phyloP scores from a whole-genome alignment of 1,139 yeast species.

The Blastobotrys illinoisensis region DNA sequence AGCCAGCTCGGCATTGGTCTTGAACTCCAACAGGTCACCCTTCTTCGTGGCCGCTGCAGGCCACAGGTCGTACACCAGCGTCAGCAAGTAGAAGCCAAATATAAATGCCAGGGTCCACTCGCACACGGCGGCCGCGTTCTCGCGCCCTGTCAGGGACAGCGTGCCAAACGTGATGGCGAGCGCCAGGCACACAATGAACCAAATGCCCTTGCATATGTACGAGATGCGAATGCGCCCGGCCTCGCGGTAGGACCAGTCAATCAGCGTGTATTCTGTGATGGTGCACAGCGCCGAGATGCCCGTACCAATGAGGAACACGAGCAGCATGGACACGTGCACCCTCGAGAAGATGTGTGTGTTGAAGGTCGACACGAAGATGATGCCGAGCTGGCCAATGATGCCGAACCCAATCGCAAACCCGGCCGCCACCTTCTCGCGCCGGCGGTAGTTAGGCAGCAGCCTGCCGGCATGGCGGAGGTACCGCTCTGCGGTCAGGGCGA shows the following conservation, averaged over 20 bases:
- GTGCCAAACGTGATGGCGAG: constrained; percentile 68
- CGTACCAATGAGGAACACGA: constrained; percentile 63
- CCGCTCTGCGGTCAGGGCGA: constrained; percentile 58
- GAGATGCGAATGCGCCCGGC: constrained; percentile 39
- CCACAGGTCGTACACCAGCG: constrained; percentile 65
- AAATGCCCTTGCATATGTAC: constrained; percentile 46
- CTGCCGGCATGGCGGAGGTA: constrained; percentile 48
- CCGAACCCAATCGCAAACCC: constrained; percentile 50
- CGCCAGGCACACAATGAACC: constrained; percentile 65
- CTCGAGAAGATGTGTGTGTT: constrained; percentile 54
- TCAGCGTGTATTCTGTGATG: constrained; percentile 52
- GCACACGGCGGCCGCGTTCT: constrained; percentile 51
- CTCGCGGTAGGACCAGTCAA: constrained; percentile 50
- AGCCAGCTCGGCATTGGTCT: constrained; percentile 12
- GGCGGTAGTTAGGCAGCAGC: constrained; percentile 49
- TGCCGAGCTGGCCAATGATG: constrained; percentile 67
- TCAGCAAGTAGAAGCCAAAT: constrained; percentile 65
- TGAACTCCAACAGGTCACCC: constrained; percentile 21
- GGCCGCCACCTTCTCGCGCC: constrained; percentile 46
- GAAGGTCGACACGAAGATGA: constrained; percentile 69
- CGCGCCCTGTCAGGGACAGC: constrained; percentile 36
- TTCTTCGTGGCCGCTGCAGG: constrained; percentile 35
- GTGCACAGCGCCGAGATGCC: constrained; percentile 61
- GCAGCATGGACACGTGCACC: constrained; percentile 69
- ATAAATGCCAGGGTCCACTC: constrained; percentile 85